Base-by-base conservation (phyloP, 73 alveolate genomes). In the Chromera velia region DNA sequence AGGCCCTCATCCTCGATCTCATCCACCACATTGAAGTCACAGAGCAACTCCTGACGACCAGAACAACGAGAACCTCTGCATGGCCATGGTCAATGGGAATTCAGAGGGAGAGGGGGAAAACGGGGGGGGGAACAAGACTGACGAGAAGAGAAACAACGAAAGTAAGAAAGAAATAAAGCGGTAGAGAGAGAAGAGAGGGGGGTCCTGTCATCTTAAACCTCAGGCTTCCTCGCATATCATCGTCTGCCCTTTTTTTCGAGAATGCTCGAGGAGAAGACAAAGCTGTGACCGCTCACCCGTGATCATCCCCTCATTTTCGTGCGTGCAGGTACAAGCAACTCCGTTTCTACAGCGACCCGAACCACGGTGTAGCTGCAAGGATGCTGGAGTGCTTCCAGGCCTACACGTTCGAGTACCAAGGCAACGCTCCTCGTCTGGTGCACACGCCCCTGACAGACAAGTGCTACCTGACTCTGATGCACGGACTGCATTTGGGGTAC, bases 401-500 rank as follows among this genome's bases (percentile, higher is more conserved):
- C 74, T 97, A 97, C 83, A 95, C 99, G 73, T 97, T 88, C 79
- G 99, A 97, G 89, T 97, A 97, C 89, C 97, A 97, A 82, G 99
- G 99, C n/a, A 95, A 96, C 70, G 99, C 99, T 1, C 98, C 98
- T 49, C 96, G 95, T 84, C 91, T 97, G 70, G 99, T 97, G 27
- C 99, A 97, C 81, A 97, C 99, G 29, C 99, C 99, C 13, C 83
- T 97, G 73, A 97, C 99, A 63, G 99, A 97, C 86, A 97, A 97
- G 85, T 97, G 99, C 89, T 97, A 97, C 83, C 88, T 97, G 83
- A 97, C 99, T 6, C 92, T 97, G 65, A 97, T 98, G 40, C 98
- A 96, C 81, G 99, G 99, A 71, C 90, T 97, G 98, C 94, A 96
- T 82, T 91, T 97, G 98, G 99, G 99, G 26, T 97, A 97, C 82